phyloP scores from a whole-genome alignment of 169 alveolate species.

The Cryptosporidium sp. region DNA sequence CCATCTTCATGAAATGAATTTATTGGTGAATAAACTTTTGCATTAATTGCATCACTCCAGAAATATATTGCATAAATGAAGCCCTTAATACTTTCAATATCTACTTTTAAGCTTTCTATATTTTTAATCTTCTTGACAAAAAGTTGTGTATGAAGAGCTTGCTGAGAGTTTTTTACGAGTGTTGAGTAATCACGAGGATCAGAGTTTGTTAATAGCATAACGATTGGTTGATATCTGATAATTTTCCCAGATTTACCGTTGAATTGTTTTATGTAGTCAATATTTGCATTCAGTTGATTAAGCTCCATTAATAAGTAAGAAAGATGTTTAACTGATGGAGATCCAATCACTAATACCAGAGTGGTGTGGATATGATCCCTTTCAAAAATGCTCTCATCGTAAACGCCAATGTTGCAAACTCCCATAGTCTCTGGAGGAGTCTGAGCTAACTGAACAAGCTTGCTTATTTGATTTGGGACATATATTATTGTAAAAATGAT shows the following conservation, averaged over 20 bases:
- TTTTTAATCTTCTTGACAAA: conserved; percentile 50
- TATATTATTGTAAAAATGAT: conserved; percentile 60
- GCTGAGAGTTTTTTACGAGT: conserved; percentile 49
- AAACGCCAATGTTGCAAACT: conserved; percentile 37
- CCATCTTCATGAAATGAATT: not conserved
- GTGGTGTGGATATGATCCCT: conserved; percentile 62
- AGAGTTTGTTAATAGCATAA: conserved; percentile 36
- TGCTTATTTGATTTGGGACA: conserved; percentile 70
- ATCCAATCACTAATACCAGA: conserved; percentile 49
- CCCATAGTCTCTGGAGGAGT: conserved; percentile 73
- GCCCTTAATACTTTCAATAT: conserved; percentile 56
- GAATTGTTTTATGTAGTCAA: conserved; percentile 38
- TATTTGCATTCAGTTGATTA: conserved; percentile 17
- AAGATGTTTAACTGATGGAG: conserved; percentile 67
- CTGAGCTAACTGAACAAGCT: conserved; percentile 67
- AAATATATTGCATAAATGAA: conserved; percentile 60
- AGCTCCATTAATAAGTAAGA: conserved; percentile 65
- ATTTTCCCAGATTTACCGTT: conserved; percentile 46
- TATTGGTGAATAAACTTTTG: conserved; percentile 10
- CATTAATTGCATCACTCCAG: conserved; percentile 73
- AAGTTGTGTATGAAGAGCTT: conserved; percentile 55
- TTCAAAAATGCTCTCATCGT: conserved; percentile 50
- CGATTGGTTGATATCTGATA: conserved; percentile 69
- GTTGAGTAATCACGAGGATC: conserved; percentile 58
- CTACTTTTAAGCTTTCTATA: conserved; percentile 60